phyloP scores from a whole-genome alignment of 106 monocot genomes.

The Dioscorea zingiberensis region DNA sequence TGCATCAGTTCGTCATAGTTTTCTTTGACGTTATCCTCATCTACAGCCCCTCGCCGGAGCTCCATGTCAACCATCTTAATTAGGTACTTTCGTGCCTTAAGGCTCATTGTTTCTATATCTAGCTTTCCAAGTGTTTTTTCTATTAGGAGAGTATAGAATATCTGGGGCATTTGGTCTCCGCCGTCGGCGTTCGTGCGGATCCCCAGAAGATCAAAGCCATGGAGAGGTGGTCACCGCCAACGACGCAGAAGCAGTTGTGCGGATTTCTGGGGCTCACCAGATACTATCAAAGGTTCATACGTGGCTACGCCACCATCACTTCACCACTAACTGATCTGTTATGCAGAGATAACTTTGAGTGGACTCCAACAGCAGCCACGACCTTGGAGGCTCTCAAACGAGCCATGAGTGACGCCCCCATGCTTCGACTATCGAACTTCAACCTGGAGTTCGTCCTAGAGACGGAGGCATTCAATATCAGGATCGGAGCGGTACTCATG shows the following conservation, averaged over 20 bases:
- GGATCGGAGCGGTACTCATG: background rate
- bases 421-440: background rate
- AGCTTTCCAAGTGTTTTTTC: background rate
- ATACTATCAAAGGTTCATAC: too few species aligned
- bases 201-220: background rate
- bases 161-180: background rate
- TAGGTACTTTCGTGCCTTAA: background rate
- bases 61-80: background rate
- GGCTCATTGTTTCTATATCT: too few species aligned
- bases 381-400: background rate
- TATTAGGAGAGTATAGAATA: background rate
- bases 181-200: background rate
- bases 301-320: background rate
- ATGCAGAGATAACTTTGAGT: background rate
- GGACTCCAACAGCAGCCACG: background rate
- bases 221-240: background rate
- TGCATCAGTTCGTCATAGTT: background rate
- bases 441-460: background rate
- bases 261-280: background rate
- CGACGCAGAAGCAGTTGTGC: background rate
- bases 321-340: background rate
- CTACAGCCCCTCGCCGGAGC: background rate
- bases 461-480: background rate
- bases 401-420: background rate
- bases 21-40: conserved; percentile 1